Evolutionary conservation across 2,329 filamentous ascomycete genomes (phyloP).

Genomic region (Aspergillus ibericus): DNA sequence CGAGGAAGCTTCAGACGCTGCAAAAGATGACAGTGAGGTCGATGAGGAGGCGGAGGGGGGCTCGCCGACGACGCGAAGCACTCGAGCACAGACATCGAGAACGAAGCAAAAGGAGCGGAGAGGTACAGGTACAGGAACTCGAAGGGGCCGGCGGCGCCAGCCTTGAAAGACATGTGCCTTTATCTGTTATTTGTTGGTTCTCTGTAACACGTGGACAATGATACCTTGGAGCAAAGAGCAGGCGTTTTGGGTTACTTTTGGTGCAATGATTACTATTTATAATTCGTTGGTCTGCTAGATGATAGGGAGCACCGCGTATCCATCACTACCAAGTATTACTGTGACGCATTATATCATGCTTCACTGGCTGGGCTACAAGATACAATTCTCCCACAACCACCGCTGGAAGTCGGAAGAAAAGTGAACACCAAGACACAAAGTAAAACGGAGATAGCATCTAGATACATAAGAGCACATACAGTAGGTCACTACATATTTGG

Average conservation of each 20-base stretch:
- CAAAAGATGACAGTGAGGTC: conserved; percentile 37
- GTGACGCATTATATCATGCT: neutral
- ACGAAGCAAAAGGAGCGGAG: conserved; percentile 39
- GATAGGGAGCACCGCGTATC: neutral
- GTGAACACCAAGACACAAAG: neutral
- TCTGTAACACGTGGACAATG: conserved; percentile 13
- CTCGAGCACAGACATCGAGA: conserved; percentile 37
- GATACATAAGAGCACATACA: conserved; percentile 37
- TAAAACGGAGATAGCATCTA: conserved; percentile 21
- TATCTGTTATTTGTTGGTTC: conserved; percentile 1
- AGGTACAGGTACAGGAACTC: conserved; percentile 35
- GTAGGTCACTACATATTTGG: conserved; percentile 38
- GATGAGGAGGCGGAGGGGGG: conserved; percentile 41
- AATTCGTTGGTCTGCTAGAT: too few species aligned
- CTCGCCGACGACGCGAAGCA: conserved; percentile 36
- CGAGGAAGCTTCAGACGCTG: conserved; percentile 39
- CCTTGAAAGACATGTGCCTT: conserved; percentile 5
- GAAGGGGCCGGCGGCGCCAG: conserved; percentile 37
- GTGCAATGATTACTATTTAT: neutral
- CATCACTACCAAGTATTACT: neutral
- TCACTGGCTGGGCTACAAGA: neutral
- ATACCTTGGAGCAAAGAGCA: conserved; percentile 27
- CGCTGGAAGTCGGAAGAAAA: neutral
- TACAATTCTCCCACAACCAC: neutral
- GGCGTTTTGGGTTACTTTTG: conserved; percentile 14